Evolutionary conservation across 2,329 filamentous ascomycete species (phyloP), one percentile per base, ranked within the genome.

Genomic region (Cladophialophora exuberans): DNA sequence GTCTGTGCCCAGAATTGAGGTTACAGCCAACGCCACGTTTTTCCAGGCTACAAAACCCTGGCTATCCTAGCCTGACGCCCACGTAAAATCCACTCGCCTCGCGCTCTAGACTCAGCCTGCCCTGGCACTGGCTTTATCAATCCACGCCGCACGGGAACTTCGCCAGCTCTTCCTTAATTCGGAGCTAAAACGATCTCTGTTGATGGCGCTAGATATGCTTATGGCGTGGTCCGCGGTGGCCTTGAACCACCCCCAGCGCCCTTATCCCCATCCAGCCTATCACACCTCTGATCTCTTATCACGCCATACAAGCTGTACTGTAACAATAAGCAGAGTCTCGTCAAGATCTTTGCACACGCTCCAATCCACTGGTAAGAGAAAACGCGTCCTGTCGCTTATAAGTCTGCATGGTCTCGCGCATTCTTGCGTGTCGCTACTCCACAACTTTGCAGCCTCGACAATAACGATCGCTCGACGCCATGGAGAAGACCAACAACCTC

Each of bases 261-360:
- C n/a, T 25, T 28, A 30, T n/a, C 46, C 46, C n/a, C 15, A 11
- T 15, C n/a, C 25, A 39, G 46, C 46, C 46, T 54, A 44, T 54
- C 35, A 47, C 52, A 49, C 31, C 39, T 36, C 22, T 43, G 17
- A 35, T 18, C n/a, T 6, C 46, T 54, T 54, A 54, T 54, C 52
- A 54, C 52, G 52, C 52, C 45, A 54, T 54, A 39, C 25, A 52
- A 26, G 39, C 26, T 15, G 18, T 44, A 17, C 36, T 36, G 15
- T 45, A 39, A 43, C 35, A 33, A 44, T 49, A 54, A 54, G 52
- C 36, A 31, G 45, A 36, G 31, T 41, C 7, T 22, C 22, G 22
- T 17, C 6, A 31, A 23, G 20, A n/a, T 10, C 18, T 52, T 52
- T n/a, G 23, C 39, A 22, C 36, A 42, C n/a, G n/a, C n/a, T n/a